Evolutionary conservation across 73 alveolate species (phyloP).

Genomic region (Durusdinium trenchii): DNA sequence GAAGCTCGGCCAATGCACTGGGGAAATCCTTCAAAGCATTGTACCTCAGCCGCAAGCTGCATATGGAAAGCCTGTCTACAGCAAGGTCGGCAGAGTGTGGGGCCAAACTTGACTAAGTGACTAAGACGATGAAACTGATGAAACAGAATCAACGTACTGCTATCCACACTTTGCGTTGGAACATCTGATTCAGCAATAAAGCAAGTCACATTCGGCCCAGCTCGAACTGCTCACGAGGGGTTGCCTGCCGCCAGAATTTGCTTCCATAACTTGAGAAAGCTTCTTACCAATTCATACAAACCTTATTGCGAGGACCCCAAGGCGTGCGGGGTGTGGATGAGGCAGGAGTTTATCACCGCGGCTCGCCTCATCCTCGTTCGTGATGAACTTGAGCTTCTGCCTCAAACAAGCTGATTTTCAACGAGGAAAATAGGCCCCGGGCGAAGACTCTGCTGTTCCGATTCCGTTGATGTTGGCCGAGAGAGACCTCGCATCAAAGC

Average conservation of each 20-base stretch:
- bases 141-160: no score
- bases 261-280: background rate
- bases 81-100: no score
- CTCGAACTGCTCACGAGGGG: slow-evolving; percentile 86
- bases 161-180: no score
- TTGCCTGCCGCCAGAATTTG: slow-evolving; percentile 6
- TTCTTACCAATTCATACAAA: background rate
- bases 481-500: background rate
- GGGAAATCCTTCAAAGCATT: slow-evolving; percentile 78
- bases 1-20: slow-evolving; percentile 63
- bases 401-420: background rate
- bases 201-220: slow-evolving; percentile 67
- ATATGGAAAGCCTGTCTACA: background rate
- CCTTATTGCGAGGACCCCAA: background rate
- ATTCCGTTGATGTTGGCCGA: background rate
- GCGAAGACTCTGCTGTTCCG: background rate
- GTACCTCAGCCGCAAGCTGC: slow-evolving; percentile 26
- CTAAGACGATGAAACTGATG: no score
- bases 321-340: no score
- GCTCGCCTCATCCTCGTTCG: slow-evolving; percentile 72
- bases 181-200: no score
- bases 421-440: no score
- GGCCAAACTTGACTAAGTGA: no score
- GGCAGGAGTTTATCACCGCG: background rate
- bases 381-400: slow-evolving; percentile 94